Conservation (phyloP, 805 yeast species). For the Kodamaea hsintzibuensis region DNA sequence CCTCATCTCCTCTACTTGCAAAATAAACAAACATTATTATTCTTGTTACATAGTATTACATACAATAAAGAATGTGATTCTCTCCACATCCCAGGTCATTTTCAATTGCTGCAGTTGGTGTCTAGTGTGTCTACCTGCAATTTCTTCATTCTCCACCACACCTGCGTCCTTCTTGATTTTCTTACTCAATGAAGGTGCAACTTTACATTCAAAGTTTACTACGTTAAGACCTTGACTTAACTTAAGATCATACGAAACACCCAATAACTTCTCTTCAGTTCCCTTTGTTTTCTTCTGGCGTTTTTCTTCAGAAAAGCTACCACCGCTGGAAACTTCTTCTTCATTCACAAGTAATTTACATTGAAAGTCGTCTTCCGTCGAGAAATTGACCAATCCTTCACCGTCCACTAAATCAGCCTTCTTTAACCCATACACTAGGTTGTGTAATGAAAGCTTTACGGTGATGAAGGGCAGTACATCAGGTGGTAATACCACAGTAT, state of each 20-base stretch:
- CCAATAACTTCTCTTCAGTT: slow-evolving; percentile 20
- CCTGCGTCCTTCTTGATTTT: slow-evolving; percentile 29
- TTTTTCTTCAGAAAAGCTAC: slow-evolving; percentile 32
- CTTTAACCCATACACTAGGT: slow-evolving; percentile 31
- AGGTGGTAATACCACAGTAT: slow-evolving; percentile 37
- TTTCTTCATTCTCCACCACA: slow-evolving; percentile 24
- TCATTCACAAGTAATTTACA: slow-evolving; percentile 40
- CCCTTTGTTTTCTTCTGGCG: slow-evolving; percentile 8
- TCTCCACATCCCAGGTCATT: slow-evolving; percentile 48
- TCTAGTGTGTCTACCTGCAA: slow-evolving; percentile 45
- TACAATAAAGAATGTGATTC: slow-evolving; percentile 33
- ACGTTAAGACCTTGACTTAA: slow-evolving; percentile 42
- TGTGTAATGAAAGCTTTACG: slow-evolving; percentile 37
- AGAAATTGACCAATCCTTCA: slow-evolving; percentile 17
- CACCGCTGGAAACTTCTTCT: slow-evolving; percentile 35
- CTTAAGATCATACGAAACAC: slow-evolving; percentile 38
- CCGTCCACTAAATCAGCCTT: slow-evolving; percentile 34
- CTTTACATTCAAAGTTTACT: slow-evolving; percentile 41
- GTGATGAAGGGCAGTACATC: slow-evolving; percentile 36
- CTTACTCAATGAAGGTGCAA: slow-evolving; percentile 41
- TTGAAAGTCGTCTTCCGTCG: slow-evolving; percentile 41
- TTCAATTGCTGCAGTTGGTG: slow-evolving; percentile 47
- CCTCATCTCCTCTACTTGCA: no score
- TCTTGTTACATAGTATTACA: slow-evolving; percentile 21
- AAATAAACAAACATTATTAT: neutral